Conservation (phyloP, 169 alveolate species). For the Amoebophrya sp. region DNA sequence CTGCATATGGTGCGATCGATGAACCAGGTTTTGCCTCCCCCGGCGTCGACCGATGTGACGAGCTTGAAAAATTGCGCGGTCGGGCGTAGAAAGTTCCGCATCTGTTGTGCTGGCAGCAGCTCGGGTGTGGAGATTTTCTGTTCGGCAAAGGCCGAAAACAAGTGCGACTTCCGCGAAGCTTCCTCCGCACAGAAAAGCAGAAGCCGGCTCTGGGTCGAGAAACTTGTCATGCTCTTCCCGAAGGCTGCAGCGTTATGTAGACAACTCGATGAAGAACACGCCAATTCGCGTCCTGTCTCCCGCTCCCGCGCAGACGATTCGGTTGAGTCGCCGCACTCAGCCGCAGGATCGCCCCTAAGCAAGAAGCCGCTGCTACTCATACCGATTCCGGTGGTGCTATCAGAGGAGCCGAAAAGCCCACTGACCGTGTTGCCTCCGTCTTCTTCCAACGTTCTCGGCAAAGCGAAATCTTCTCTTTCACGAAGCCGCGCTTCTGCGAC, state of each 20-base stretch:
- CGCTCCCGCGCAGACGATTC: background rate
- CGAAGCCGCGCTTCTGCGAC: background rate
- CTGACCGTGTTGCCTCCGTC: background rate
- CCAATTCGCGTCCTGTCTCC: background rate
- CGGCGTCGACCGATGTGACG: background rate
- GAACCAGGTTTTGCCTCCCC: slow-evolving; percentile 2
- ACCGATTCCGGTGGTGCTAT: no score
- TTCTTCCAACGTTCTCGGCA: background rate
- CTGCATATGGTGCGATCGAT: background rate
- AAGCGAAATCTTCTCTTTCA: background rate
- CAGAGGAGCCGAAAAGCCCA: no score
- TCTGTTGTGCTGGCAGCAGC: background rate
- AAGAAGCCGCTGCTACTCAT: no score
- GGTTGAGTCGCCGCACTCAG: background rate
- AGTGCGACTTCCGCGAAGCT: background rate
- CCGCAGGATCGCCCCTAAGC: no score
- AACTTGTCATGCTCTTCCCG: no score
- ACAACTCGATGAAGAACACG: background rate
- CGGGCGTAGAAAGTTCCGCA: background rate
- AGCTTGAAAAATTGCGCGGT: background rate
- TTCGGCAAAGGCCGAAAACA: slow-evolving; percentile 16
- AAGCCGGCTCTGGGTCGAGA: background rate
- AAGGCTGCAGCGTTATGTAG: no score
- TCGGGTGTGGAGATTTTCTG: background rate
- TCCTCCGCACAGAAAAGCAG: background rate